Evolutionary conservation across 2,329 filamentous ascomycete species (phyloP), one percentile per base, ranked within the genome.

Genomic region (Chrysoporthe deuterocubensis): DNA sequence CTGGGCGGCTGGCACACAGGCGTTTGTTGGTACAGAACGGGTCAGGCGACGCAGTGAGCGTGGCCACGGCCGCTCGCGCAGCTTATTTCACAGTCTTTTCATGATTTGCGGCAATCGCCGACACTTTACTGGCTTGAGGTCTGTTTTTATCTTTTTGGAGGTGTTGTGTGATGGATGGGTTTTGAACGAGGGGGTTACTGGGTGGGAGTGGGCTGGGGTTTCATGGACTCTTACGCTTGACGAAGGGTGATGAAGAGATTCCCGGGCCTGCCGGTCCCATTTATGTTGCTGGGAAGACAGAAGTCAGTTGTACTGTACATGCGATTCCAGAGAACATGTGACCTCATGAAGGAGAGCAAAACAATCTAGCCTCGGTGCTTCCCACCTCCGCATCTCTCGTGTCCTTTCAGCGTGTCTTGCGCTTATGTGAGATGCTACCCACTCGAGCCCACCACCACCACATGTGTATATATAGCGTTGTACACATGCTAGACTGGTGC

Each of bases 11-110:
- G 52, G 66, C 61, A 68, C 32, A 68, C 46, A 57, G 62, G 68
- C 66, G 66, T 68, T 70, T 56, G 50, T 61, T 65, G 54, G 46
- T 40, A 40, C 48, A 43, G 32, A 37, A 50, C 11, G 2, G 48
- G 61, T 54, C 61, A 43, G 61, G 11, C 37, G 18, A 64, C 32
- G 21, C 50, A 46, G 43, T 44, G 62, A 65, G 65, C 65, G 46
- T 61, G 62, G 65, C 56, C 21, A 50, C 62, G 59, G 18, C 54
- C 56, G 65, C 59, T 69, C 50, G 65, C 62, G 46, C 60, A 62
- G 52, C 13, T 26, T 42, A 8, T 37, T 26, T 64, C 34, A 26
- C 18, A 37, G 4, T 48, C 11, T 21, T 42, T 44, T 61, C 32
- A 44, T 21, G 21, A 56, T 21, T 56, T 13, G 18, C 54, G 40